A percentile compares a stretch with the other conserved stretches of the same genome.
Evolutionary conservation across 192 early-diverging fungal genomes (phyloP).

Genomic region (Coemansia javaensis): DNA sequence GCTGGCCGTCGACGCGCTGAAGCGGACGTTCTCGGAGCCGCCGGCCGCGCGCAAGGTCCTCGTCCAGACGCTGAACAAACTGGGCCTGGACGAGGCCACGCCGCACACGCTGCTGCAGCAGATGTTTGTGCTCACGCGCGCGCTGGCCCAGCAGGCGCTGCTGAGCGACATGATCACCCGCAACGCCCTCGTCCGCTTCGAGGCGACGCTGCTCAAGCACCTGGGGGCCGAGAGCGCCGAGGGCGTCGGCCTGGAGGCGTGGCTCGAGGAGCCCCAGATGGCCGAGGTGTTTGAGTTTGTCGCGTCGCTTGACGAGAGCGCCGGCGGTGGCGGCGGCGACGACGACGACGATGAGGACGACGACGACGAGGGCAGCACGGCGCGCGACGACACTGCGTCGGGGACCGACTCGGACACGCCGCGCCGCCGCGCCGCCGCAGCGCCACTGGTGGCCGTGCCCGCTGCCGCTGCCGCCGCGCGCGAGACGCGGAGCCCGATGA

Average conservation of each 20-base stretch:
- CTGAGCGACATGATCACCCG: slow-evolving; percentile 54
- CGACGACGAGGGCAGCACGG: not conserved
- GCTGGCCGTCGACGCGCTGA: slow-evolving; percentile 64
- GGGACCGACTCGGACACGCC: slow-evolving; percentile 20
- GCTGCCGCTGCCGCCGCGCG: slow-evolving; percentile 17
- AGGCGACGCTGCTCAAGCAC: slow-evolving; percentile 53
- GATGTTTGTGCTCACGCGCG: slow-evolving; percentile 42
- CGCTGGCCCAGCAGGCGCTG: slow-evolving; percentile 44
- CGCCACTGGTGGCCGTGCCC: not conserved
- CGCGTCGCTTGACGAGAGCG: slow-evolving; percentile 17
- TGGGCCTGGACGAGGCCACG: slow-evolving; percentile 40
- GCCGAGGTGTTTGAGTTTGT: slow-evolving; percentile 45
- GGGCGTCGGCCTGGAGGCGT: slow-evolving; percentile 33
- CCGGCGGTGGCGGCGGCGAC: slow-evolving; percentile 1
- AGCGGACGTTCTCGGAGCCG: slow-evolving; percentile 38
- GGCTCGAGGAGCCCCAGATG: slow-evolving; percentile 51
- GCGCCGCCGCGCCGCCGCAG: not conserved
- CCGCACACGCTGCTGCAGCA: slow-evolving; percentile 35
- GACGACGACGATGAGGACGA: slow-evolving; percentile 11
- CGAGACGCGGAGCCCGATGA: slow-evolving; percentile 26
- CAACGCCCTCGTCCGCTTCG: slow-evolving; percentile 56
- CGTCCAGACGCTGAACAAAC: slow-evolving; percentile 58
- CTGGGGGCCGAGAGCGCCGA: slow-evolving; percentile 48
- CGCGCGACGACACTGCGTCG: not conserved
- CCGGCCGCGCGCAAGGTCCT: slow-evolving; percentile 60